phyloP scores from a whole-genome alignment of 139 green algal species.

The Mesostigma viride region DNA sequence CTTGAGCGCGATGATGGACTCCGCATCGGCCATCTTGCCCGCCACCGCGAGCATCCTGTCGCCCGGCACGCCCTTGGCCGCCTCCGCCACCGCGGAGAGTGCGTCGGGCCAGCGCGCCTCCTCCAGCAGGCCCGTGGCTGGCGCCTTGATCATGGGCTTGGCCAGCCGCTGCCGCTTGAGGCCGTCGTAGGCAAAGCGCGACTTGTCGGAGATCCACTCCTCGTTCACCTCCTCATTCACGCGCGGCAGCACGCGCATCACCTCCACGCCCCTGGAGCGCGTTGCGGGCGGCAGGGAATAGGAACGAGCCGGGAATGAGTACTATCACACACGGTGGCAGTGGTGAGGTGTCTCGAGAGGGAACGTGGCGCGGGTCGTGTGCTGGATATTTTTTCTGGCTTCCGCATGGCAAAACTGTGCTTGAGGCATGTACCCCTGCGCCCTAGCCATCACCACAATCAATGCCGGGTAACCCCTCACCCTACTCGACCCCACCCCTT shows the following conservation, averaged over 20 bases:
- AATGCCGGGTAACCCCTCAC: too few relatives aligned
- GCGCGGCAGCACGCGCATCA: slow-evolving; percentile 85
- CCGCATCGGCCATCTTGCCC: slow-evolving; percentile 84
- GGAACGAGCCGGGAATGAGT: neutral
- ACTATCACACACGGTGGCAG: too few relatives aligned
- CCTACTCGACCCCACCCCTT: too few relatives aligned
- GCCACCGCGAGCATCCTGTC: slow-evolving; percentile 61
- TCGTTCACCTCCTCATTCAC: slow-evolving; percentile 95
- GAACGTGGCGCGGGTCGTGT: too few relatives aligned
- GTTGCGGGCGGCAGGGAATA: neutral
- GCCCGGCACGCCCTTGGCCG: slow-evolving; percentile 26
- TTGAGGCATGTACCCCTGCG: too few relatives aligned
- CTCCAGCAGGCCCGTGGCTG: slow-evolving; percentile 35
- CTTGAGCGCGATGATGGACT: slow-evolving; percentile 86
- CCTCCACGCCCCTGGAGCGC: slow-evolving; percentile 15
- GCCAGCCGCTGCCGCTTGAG: slow-evolving; percentile 85
- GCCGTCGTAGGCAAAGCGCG: slow-evolving; percentile 90
- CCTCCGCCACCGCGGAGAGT: slow-evolving; percentile 40
- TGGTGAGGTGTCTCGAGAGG: too few relatives aligned
- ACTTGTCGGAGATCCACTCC: slow-evolving; percentile 97
- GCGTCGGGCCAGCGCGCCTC: slow-evolving; percentile 61
- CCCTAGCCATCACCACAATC: too few relatives aligned
- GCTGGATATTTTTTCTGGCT: too few relatives aligned
- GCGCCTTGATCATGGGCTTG: slow-evolving; percentile 64
- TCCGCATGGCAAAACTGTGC: too few relatives aligned